Percentiles rank a stretch among this genome's conserved stretches.
Evolutionary conservation across 2,329 filamentous ascomycete species (phyloP).

Genomic region (Ophiostoma sp.): DNA sequence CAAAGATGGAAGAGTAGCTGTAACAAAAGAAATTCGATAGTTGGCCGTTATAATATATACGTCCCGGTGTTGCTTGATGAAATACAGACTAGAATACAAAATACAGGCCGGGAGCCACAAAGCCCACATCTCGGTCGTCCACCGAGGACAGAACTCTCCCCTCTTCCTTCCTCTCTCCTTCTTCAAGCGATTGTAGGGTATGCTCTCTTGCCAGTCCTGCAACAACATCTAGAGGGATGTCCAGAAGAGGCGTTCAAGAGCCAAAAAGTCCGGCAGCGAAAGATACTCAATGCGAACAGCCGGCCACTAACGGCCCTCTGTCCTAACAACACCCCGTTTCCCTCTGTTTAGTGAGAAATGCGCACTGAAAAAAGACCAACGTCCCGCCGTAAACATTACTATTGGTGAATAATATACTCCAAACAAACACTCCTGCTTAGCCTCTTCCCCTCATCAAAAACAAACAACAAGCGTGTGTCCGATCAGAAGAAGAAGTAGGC

Average conservation of each 20-base stretch:
- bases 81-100: conserved; percentile 25
- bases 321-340: not conserved
- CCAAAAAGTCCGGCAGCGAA: not conserved
- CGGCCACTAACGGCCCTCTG: not conserved
- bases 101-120: conserved; percentile 7
- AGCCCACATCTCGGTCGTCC: not conserved
- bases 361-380: not conserved
- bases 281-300: not conserved
- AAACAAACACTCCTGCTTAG: not conserved
- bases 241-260: not conserved
- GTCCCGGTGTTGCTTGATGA: conserved; percentile 1
- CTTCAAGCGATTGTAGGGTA: not conserved
- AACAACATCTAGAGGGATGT: not conserved
- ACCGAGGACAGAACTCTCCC: not conserved
- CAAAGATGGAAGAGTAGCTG: no score
- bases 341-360: not conserved
- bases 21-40: not conserved
- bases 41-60: conserved; percentile 17
- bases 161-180: not conserved
- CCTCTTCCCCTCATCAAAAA: not conserved
- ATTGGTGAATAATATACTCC: not conserved
- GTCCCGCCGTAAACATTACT: not conserved
- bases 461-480: not conserved
- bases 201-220: not conserved
- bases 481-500: conserved; percentile 93